A percentile compares a stretch with the other conserved stretches of the same genome.
These are phyloP conservation scores for Aquanectria penicillioides DNA, from an alignment of 2,329 filamentous ascomycete genomes.

Conservation along the genomic window DNA sequence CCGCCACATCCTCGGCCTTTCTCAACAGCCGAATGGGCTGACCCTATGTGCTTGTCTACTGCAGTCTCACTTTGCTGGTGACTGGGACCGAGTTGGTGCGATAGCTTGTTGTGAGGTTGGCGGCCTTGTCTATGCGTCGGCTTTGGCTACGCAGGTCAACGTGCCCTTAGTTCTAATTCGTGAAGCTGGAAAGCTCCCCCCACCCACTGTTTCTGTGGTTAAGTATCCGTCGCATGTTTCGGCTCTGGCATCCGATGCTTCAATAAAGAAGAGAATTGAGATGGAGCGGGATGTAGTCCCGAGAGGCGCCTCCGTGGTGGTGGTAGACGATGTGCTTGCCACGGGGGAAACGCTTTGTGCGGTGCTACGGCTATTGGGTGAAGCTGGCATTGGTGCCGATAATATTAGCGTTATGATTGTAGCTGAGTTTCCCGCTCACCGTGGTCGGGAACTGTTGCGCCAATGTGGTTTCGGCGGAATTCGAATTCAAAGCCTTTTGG, in stretches of 20 bases:
- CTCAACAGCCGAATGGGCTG: slow-evolving; percentile 61
- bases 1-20: slow-evolving; percentile 66
- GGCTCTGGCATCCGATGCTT: slow-evolving; percentile 43
- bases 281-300: slow-evolving; percentile 57
- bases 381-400: slow-evolving; percentile 53
- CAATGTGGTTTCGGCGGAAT: slow-evolving; percentile 60
- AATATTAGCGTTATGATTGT: slow-evolving; percentile 62
- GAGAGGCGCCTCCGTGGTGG: slow-evolving; percentile 55
- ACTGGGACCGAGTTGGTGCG: slow-evolving; percentile 57
- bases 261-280: slow-evolving; percentile 55
- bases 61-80: slow-evolving; percentile 53
- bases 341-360: slow-evolving; percentile 65
- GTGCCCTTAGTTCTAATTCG: slow-evolving; percentile 62
- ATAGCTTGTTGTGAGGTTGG: slow-evolving; percentile 67
- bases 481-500: slow-evolving; percentile 62
- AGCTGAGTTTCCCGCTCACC: slow-evolving; percentile 66
- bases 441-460: slow-evolving; percentile 59
- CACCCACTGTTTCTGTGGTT: slow-evolving; percentile 59
- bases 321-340: slow-evolving; percentile 68
- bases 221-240: slow-evolving; percentile 66
- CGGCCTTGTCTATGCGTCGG: slow-evolving; percentile 64
- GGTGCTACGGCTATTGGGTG: slow-evolving; percentile 57
- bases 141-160: slow-evolving; percentile 54
- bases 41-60: slow-evolving; percentile 62
- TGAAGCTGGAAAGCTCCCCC: slow-evolving; percentile 67